Percentiles rank a stretch among this genome's conserved stretches.
phyloP scores from a whole-genome alignment of 768 basidiomycete genomes.

The Lactarius deliciosus region DNA sequence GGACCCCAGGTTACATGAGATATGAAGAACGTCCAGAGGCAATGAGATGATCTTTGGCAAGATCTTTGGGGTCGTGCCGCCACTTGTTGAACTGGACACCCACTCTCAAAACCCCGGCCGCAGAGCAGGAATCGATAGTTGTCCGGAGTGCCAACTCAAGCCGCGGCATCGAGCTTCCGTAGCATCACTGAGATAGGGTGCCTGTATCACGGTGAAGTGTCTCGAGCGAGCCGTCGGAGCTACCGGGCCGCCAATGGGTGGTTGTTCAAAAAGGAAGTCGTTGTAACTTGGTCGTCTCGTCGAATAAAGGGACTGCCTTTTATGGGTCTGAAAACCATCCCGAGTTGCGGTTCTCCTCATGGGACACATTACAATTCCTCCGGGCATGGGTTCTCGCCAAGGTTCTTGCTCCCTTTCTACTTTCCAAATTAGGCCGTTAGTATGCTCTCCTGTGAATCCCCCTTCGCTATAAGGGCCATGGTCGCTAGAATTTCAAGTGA shows the following conservation, averaged over 20 bases:
- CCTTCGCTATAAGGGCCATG: background rate
- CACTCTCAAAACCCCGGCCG: background rate
- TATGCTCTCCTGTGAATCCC: constrained; percentile 1
- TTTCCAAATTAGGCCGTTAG: constrained; percentile 15
- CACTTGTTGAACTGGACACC: background rate
- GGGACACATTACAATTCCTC: background rate
- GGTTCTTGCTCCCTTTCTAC: constrained; percentile 3
- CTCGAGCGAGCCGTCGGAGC: background rate
- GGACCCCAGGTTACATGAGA: background rate
- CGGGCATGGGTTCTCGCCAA: background rate
- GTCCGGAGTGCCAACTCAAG: background rate
- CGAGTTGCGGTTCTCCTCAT: background rate
- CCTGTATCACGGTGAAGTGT: background rate
- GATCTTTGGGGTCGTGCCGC: background rate
- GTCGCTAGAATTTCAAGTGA: background rate
- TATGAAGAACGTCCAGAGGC: background rate
- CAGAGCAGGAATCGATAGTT: background rate
- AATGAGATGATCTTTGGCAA: background rate
- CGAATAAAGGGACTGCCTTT: constrained; percentile 16
- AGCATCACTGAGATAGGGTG: background rate
- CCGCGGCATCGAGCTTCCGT: background rate
- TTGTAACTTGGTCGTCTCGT: constrained; percentile 3
- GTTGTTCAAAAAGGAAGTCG: constrained; percentile 1
- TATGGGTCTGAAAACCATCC: background rate
- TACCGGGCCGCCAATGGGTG: background rate